Base-by-base conservation (phyloP, 1,284 basidiomycete species). In the Peniophora sp. region DNA sequence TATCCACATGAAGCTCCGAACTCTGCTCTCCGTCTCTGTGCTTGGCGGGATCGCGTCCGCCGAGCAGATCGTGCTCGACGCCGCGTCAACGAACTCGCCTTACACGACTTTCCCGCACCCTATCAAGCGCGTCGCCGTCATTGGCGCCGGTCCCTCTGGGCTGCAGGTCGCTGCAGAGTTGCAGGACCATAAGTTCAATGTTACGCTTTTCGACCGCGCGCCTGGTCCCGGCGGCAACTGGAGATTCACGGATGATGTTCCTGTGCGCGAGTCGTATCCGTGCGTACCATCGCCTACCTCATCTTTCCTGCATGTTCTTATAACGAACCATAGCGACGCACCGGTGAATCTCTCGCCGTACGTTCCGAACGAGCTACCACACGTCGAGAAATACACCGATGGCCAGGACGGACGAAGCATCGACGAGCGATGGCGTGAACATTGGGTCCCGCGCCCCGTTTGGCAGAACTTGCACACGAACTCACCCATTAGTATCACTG, bases 261-360 rank as follows among this genome's bases (percentile, higher is more conserved):
- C 61, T n/a, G 53, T 56, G 16, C 55, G 61, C 44, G 61, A 62
- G 45, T n/a, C 61, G 3, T 62, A 62, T 54, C 61, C 61, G 61
- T 62, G 50, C 48, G 59, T 52, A 25, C 22, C 24, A 12, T 16
- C 48, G 36, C 46, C 10, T 14, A 50, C 50, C 59, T 11, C 43
- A 19, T 22, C n/a, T 24, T 22, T 24, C 6, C 38, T 41, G 5
- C 19, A 20, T 6, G 8, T 6, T 20, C 6, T 5, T 41, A 41
- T 20, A 8, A n/a, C 38, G 8, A 8, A 16, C 5, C n/a, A 8
- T 41, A 41, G 38, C 16, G 38, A 41, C n/a, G 5, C 38, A 41
- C 38, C n/a, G n/a, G 16, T 41, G 38, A 20, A 41, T 16, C 16
- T 41, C 19, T 8, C 6, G 8, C 45, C 45, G 16, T 27, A 24